Evolutionary conservation across 192 early-diverging fungal genomes (phyloP), one percentile per base, ranked within the genome.

Genomic region (Umbelopsis sp.): DNA sequence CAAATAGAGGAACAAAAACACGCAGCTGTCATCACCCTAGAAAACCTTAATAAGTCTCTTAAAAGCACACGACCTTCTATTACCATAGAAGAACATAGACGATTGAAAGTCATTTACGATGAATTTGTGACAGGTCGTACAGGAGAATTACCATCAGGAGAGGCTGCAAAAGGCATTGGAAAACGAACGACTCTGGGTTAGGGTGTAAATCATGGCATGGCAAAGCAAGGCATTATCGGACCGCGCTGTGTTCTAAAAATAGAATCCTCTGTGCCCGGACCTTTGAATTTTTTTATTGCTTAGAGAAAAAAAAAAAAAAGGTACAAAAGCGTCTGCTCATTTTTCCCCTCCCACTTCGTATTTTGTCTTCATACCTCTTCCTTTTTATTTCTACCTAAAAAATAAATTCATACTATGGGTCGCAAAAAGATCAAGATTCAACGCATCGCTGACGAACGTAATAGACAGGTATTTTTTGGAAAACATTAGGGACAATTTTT

Each of bases 371-470:
- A 53, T 26, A 26, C 52, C 52, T 53, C 52, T 11, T 26, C 11
- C 26, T 26, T 25, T 52, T 53, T 26, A 53, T 12, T 6, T 26
- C 22, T 3, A 12, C 7, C 26, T 26, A 24, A 12, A 8, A 62
- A 34, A 8, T 24, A 54, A 54, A 54, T 54, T 22, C 25, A 11
- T 2, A 44, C 62, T 51, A 97, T 97, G 96, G 96, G 96, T 68
- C 83, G 96, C 26, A 96, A 96, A 83, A 96, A 96, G 86, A 96
- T 97, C 79, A 91, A 94, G 74, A 97, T 97, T 79, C 88, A 93
- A 76, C 87, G 85, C 72, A 97, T 97, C 74, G 82, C 84, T 76
- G 93, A 97, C 76, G 94, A 97, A 76, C 86, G 96, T 65, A 95
- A 95, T 85, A 85, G 94, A 52, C 94, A 95, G 84, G 94, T 97